phyloP scores from a whole-genome alignment of 1,284 basidiomycete genomes.

The Sporisorium reilianum region DNA sequence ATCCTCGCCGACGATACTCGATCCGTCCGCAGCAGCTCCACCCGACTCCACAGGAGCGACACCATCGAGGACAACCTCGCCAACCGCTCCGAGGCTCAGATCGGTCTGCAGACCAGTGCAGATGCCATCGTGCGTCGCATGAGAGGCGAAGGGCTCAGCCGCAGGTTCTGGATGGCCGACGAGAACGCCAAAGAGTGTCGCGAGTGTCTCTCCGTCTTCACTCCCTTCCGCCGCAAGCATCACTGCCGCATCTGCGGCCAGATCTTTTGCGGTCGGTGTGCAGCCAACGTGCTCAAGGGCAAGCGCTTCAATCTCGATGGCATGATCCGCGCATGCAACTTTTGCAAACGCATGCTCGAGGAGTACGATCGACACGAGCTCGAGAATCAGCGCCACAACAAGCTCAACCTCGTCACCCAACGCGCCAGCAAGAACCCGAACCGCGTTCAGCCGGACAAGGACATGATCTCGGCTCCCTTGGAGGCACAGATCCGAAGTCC shows the following conservation, averaged over 20 bases:
- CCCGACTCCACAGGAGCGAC: conserved; percentile 51
- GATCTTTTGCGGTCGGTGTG: conserved; percentile 74
- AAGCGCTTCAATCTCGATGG: conserved; percentile 92
- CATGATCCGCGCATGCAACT: conserved; percentile 91
- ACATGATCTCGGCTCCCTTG: conserved; percentile 69
- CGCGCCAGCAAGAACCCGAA: conserved; percentile 43
- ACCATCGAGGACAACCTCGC: conserved; percentile 42
- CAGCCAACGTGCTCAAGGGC: conserved; percentile 96
- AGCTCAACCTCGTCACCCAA: conserved; percentile 26
- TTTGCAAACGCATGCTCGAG: conserved; percentile 90
- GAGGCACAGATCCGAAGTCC: conserved; percentile 64
- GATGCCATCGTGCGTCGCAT: conserved; percentile 61
- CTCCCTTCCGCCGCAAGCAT: conserved; percentile 64
- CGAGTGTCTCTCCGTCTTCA: conserved; percentile 65
- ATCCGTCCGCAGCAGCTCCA: conserved; percentile 57
- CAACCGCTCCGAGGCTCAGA: conserved; percentile 35
- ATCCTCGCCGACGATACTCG: conserved; percentile 63
- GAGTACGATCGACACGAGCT: conserved; percentile 72
- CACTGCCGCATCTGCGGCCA: conserved; percentile 69
- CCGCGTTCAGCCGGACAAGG: conserved; percentile 47
- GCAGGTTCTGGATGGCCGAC: conserved; percentile 73
- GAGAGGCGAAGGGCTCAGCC: conserved; percentile 62
- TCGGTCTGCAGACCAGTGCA: conserved; percentile 58
- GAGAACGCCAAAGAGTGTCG: conserved; percentile 85
- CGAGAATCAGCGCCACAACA: conserved; percentile 29